phyloP scores from a whole-genome alignment of 2,329 filamentous ascomycete species.

The Colletotrichum godetiae region DNA sequence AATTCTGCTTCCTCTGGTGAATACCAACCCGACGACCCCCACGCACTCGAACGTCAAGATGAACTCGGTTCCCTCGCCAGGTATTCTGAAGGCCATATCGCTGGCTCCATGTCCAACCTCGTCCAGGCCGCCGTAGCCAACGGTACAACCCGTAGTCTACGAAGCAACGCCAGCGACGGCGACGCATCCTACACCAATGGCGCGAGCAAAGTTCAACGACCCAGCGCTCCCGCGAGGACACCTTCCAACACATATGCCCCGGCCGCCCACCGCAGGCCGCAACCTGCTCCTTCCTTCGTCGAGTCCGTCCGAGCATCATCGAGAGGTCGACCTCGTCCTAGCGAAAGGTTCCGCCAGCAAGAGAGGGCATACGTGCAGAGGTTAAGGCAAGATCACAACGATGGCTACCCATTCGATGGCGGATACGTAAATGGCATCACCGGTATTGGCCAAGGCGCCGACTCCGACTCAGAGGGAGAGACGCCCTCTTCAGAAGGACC shows the following conservation, averaged over 20 bases:
- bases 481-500: slow-evolving; percentile 87
- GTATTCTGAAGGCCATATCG: slow-evolving; percentile 56
- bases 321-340: slow-evolving; percentile 61
- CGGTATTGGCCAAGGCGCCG: slow-evolving; percentile 58
- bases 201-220: slow-evolving; percentile 68
- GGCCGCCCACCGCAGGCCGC: slow-evolving; percentile 67
- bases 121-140: slow-evolving; percentile 29
- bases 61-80: slow-evolving; percentile 56
- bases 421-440: slow-evolving; percentile 71
- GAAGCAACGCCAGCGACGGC: slow-evolving; percentile 40
- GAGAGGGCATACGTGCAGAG: slow-evolving; percentile 96
- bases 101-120: slow-evolving; percentile 56
- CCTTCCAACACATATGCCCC: slow-evolving; percentile 85
- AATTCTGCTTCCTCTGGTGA: slow-evolving; percentile 60
- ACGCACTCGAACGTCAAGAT: slow-evolving; percentile 61
- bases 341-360: slow-evolving; percentile 75
- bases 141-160: slow-evolving; percentile 30
- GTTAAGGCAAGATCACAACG: slow-evolving; percentile 79
- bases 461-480: slow-evolving; percentile 91
- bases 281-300: slow-evolving; percentile 53
- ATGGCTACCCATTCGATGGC: slow-evolving; percentile 50
- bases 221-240: slow-evolving; percentile 76
- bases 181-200: slow-evolving; percentile 41
- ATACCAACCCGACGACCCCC: slow-evolving; percentile 54
- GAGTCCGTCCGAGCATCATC: slow-evolving; percentile 62